Conservation (phyloP, 2,329 filamentous ascomycete genomes). For the Pleoardoris graminearum region DNA sequence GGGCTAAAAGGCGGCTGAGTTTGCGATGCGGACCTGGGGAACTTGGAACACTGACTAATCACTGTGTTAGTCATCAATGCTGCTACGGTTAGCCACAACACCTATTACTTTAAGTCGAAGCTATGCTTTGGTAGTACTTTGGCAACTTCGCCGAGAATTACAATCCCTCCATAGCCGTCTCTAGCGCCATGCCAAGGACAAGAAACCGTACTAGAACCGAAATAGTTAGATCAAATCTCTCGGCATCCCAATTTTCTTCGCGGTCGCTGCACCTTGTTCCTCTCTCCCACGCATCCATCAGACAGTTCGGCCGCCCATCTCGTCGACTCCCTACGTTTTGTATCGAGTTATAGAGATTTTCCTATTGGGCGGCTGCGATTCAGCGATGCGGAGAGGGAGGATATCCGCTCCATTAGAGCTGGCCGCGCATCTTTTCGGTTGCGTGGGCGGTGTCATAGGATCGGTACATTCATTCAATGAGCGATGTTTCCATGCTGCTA, state of each 20-base stretch:
- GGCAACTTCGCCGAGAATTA: too few species aligned
- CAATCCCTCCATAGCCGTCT: too few species aligned
- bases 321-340: slow-evolving; percentile 45
- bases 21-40: too few species aligned
- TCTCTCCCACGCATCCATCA: slow-evolving; percentile 43
- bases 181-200: not conserved
- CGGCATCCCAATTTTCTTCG: too few species aligned
- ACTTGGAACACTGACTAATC: slow-evolving; percentile 1
- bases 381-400: slow-evolving; percentile 61
- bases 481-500: not conserved
- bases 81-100: not conserved
- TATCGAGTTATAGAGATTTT: slow-evolving; percentile 37
- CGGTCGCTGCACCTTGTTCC: slow-evolving; percentile 8
- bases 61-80: not conserved
- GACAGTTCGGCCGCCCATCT: slow-evolving; percentile 47
- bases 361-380: slow-evolving; percentile 58
- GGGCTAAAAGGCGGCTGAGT: not conserved
- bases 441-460: slow-evolving; percentile 84
- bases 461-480: slow-evolving; percentile 61
- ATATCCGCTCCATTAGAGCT: slow-evolving; percentile 70
- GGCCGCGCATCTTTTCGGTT: slow-evolving; percentile 68
- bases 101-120: too few species aligned
- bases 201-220: too few species aligned
- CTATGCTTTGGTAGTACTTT: too few species aligned
- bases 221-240: too few species aligned